Base-by-base conservation (phyloP, 345 rosid species). In the Theobroma cacao region DNA sequence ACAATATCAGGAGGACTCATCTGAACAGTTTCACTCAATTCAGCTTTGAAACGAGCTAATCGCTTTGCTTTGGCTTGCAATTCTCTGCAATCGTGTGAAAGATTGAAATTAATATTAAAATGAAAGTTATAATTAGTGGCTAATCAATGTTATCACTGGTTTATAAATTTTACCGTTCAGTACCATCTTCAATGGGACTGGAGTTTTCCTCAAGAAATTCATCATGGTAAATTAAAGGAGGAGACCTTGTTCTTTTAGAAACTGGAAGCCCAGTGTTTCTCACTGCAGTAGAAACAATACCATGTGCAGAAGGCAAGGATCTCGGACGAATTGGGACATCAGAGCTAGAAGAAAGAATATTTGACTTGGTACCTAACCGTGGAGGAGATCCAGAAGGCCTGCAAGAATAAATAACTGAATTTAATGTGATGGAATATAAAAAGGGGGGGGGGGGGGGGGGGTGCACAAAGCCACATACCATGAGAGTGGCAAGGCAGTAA, bases 231-330 rank as follows among this genome's bases (percentile, higher is more conserved):
- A 82, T 55, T 70, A 67, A 75, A 84, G 91, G 80, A 64, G 97
- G 92, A 77, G 93, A 89, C 86, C 97, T 93, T 60, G 97, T 81
- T 87, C 95, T 83, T 83, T 91, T 91, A 59, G 91, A 78, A 78
- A 73, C 88, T 28, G 84, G 9, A 26, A 58, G 81, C 82, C 45
- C 74, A 78, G 79, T 64, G 41, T 80, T 53, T 73, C 81, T 81
- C 80, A 75, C 74, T 0, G 80, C 66, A 75, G 72, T 74, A 76
- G 85, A 28, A 65, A 60, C 78, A 69, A 68, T 38, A 70, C 52
- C 43, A 8, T 53, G 45, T 2, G 48, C 61, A 64, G 89, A 77
- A 30, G 81, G 74, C 38, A 38, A 40, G 34, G 74, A 75, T 75
- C 84, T 85, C 65, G 66, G 81, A 56, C 70, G 79, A 66, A 68